Evolutionary conservation across 2,329 filamentous ascomycete genomes (phyloP).

Genomic region (Neospermospora avenae): DNA sequence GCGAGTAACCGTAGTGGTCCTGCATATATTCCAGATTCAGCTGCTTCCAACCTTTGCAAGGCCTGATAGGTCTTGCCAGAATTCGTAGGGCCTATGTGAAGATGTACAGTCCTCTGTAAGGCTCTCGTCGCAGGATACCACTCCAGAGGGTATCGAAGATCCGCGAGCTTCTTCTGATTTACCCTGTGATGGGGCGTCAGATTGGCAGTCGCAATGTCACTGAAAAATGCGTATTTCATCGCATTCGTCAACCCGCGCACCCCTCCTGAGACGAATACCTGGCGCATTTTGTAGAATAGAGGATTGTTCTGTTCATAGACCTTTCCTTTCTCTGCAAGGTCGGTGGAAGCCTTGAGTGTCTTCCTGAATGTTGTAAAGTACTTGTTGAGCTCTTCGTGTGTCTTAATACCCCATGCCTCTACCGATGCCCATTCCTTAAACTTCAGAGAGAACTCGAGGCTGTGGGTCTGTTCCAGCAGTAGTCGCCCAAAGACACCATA

Average conservation of each 20-base stretch:
- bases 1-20: constrained; percentile 86
- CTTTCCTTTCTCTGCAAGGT: constrained; percentile 14
- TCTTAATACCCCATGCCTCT: constrained; percentile 19
- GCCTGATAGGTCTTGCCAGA: constrained; percentile 98
- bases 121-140: constrained; percentile 86
- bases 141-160: constrained; percentile 83
- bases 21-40: constrained; percentile 78
- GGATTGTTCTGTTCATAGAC: constrained; percentile 20
- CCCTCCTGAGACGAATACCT: constrained; percentile 56
- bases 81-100: constrained; percentile 96
- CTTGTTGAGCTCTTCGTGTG: constrained; percentile 14
- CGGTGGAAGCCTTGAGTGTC: constrained; percentile 13
- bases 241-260: constrained; percentile 50
- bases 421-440: background rate
- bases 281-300: constrained; percentile 43
- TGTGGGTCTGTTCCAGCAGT: constrained; percentile 10
- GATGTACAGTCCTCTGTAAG: constrained; percentile 77
- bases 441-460: constrained; percentile 4
- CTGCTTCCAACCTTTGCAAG: constrained; percentile 75
- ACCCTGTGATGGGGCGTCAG: constrained; percentile 48
- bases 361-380: constrained; percentile 15
- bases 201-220: constrained; percentile 54
- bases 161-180: constrained; percentile 63
- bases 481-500: constrained; percentile 20
- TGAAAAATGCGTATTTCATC: constrained; percentile 64